phyloP scores from a whole-genome alignment of 306 rosid species.

The Rosa chinensis region DNA sequence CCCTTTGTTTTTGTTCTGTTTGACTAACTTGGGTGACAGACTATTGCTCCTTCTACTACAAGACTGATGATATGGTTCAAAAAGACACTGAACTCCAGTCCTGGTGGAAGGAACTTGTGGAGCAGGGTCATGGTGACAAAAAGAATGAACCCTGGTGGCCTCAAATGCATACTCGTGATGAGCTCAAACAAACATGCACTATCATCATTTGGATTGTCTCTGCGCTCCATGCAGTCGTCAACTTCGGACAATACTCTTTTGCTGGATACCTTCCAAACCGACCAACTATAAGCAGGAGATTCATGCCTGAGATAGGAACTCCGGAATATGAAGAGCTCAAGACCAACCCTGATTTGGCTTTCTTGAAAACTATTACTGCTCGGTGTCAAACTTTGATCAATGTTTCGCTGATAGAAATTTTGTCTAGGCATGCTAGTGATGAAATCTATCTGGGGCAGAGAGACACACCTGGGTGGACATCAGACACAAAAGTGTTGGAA shows the following conservation, averaged over 20 bases:
- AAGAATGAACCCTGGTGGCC: constrained; percentile 55
- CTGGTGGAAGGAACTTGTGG: constrained; percentile 52
- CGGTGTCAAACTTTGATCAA: constrained; percentile 37
- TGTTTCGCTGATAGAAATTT: constrained; percentile 47
- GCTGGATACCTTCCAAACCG: constrained; percentile 64
- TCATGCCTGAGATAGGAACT: constrained; percentile 55
- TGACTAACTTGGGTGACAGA: constrained; percentile 58
- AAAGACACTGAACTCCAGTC: constrained; percentile 58
- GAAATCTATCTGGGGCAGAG: constrained; percentile 55
- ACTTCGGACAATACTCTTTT: constrained; percentile 59
- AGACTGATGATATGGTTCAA: constrained; percentile 32
- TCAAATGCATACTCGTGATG: constrained; percentile 38
- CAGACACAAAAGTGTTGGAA: constrained; percentile 42
- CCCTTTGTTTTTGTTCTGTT: too few relatives aligned
- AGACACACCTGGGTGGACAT: constrained; percentile 55
- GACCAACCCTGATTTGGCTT: constrained; percentile 36
- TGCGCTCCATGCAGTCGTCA: constrained; percentile 64
- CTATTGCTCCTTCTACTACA: constrained; percentile 48
- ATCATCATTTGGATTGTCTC: constrained; percentile 60
- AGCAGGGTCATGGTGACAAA: constrained; percentile 58
- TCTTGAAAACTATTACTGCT: constrained; percentile 51
- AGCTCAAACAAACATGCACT: constrained; percentile 38
- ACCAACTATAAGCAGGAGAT: constrained; percentile 45
- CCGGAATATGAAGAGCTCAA: constrained; percentile 45
- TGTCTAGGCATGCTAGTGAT: constrained; percentile 57